Conservation (phyloP, 306 rosid genomes). For the Medicago ruthenica region DNA sequence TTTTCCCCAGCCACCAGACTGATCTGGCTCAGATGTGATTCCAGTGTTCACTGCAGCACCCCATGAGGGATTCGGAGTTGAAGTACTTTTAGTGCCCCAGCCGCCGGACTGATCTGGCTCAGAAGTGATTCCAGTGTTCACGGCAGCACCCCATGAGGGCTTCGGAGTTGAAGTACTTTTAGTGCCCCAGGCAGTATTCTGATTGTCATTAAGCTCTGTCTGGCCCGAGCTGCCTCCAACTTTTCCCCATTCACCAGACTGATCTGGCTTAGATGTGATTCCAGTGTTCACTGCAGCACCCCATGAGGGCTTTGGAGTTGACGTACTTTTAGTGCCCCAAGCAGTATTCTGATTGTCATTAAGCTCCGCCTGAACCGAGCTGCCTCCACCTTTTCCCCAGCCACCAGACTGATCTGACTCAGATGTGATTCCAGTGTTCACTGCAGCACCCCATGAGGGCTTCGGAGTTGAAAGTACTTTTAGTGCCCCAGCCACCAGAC, state of each 20-base stretch:
- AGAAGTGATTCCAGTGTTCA: constrained; percentile 43
- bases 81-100: constrained; percentile 67
- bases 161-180: constrained; percentile 53
- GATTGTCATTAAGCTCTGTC: constrained; percentile 40
- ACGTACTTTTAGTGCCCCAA: constrained; percentile 65
- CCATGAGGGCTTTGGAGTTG: constrained; percentile 67
- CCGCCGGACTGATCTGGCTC: constrained; percentile 49
- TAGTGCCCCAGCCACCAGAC: constrained; percentile 56
- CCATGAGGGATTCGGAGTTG: constrained; percentile 67
- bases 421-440: constrained; percentile 41
- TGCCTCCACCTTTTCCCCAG: constrained; percentile 56
- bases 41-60: constrained; percentile 57
- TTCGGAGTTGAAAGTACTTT: constrained; percentile 52
- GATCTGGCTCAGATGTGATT: constrained; percentile 46
- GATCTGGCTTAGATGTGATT: constrained; percentile 46
- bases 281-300: constrained; percentile 56
- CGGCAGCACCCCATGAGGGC: constrained; percentile 76
- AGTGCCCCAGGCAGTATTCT: constrained; percentile 64
- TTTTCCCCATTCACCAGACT: constrained; percentile 64
- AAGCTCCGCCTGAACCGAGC: constrained; percentile 46
- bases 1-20: constrained; percentile 60
- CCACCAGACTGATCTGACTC: constrained; percentile 55
- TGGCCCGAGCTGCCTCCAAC: constrained; percentile 48
- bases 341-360: constrained; percentile 44
- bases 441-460: constrained; percentile 75